phyloP scores from a whole-genome alignment of 169 alveolate genomes.

The Plasmodium malariae region DNA sequence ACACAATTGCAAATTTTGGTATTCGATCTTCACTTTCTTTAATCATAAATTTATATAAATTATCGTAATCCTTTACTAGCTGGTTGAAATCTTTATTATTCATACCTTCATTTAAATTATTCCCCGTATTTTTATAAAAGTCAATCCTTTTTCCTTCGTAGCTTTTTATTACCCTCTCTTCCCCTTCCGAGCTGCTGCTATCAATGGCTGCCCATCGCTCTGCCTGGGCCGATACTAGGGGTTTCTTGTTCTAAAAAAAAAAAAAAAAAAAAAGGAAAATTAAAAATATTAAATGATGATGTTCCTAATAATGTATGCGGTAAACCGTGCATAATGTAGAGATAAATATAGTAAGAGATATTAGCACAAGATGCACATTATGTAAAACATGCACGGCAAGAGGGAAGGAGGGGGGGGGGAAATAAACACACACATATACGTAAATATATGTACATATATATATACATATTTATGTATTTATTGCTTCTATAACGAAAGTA shows the following conservation, averaged over 20 bases:
- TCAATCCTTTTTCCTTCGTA: slow-evolving; percentile 89
- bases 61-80: slow-evolving; percentile 87
- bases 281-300: too few species aligned
- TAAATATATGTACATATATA: too few species aligned
- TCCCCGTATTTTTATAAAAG: slow-evolving; percentile 80
- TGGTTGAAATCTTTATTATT: slow-evolving; percentile 84
- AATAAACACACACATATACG: too few species aligned
- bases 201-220: slow-evolving; percentile 86
- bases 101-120: slow-evolving; percentile 85
- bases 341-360: background rate
- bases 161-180: slow-evolving; percentile 87
- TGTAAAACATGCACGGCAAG: too few species aligned
- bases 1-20: slow-evolving; percentile 81
- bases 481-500: too few species aligned
- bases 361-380: too few species aligned
- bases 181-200: slow-evolving; percentile 88
- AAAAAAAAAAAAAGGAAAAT: slow-evolving; percentile 80
- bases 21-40: slow-evolving; percentile 83
- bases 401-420: too few species aligned
- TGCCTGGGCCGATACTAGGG: slow-evolving; percentile 76
- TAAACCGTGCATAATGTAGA: background rate
- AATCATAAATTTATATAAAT: slow-evolving; percentile 83
- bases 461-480: too few species aligned
- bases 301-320: too few species aligned
- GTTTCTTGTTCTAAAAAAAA: slow-evolving; percentile 81